These are phyloP conservation scores for Albophoma yamanashiensis DNA, from an alignment of 2,329 filamentous ascomycete species.

Conservation along the genomic window DNA sequence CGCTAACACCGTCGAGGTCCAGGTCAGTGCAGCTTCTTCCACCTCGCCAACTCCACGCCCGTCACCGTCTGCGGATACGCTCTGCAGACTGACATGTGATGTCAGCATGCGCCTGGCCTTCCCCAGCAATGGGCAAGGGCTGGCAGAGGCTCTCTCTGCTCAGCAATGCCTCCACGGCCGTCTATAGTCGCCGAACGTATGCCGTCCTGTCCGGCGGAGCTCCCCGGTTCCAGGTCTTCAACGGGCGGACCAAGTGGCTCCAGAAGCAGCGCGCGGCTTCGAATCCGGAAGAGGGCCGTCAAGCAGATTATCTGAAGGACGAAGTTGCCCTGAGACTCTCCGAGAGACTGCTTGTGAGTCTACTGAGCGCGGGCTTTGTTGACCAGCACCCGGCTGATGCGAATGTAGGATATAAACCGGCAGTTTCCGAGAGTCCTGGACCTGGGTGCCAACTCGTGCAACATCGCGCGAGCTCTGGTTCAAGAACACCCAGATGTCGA, in stretches of 20 bases:
- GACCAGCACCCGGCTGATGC: background rate
- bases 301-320: constrained; percentile 87
- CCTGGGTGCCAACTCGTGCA: constrained; percentile 91
- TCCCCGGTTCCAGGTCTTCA: constrained; percentile 84
- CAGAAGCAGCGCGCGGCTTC: constrained; percentile 81
- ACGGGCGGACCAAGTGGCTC: constrained; percentile 73
- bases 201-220: constrained; percentile 69
- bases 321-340: constrained; percentile 78
- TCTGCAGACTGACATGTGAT: constrained; percentile 15
- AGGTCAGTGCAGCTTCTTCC: background rate
- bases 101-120: constrained; percentile 15
- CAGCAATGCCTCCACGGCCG: constrained; percentile 5
- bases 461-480: constrained; percentile 75
- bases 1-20: background rate
- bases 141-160: constrained; percentile 11
- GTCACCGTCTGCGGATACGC: background rate
- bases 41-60: background rate
- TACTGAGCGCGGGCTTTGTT: background rate
- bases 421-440: constrained; percentile 78
- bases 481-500: constrained; percentile 55
- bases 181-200: constrained; percentile 43
- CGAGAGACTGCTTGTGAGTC: constrained; percentile 65
- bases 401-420: constrained; percentile 74
- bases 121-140: constrained; percentile 14
- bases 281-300: constrained; percentile 59